Conservation (phyloP, 1,284 basidiomycete genomes). For the Taiwanofungus camphoratus region DNA sequence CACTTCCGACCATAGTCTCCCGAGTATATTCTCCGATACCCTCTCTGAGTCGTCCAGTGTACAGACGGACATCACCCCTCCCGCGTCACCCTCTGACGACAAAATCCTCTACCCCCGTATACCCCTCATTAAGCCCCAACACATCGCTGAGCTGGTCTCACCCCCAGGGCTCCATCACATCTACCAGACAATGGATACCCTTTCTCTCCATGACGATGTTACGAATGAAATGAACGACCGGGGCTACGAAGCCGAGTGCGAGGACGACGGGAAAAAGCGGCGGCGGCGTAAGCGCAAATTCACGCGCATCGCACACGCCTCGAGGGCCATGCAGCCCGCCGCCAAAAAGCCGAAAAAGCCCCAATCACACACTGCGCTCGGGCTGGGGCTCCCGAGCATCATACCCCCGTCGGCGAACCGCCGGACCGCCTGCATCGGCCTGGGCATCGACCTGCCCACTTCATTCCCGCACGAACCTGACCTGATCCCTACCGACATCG, state of each 20-base stretch:
- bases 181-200: background rate
- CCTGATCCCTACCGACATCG: background rate
- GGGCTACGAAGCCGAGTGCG: conserved; percentile 3
- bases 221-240: background rate
- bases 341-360: background rate
- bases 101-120: conserved; percentile 2
- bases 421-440: background rate
- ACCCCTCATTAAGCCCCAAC: background rate
- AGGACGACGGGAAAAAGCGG: background rate
- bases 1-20: no score
- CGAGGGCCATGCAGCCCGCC: background rate
- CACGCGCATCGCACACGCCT: background rate
- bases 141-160: conserved; percentile 1
- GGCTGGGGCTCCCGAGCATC: background rate
- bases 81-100: conserved; percentile 3
- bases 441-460: background rate
- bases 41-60: no score
- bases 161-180: background rate
- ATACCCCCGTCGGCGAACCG: background rate
- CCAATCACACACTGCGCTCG: background rate
- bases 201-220: background rate
- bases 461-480: background rate
- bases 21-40: no score
- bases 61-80: no score
- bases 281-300: background rate